Evolutionary conservation across 257 asterid species (phyloP).

Genomic region (Vinca minor): DNA sequence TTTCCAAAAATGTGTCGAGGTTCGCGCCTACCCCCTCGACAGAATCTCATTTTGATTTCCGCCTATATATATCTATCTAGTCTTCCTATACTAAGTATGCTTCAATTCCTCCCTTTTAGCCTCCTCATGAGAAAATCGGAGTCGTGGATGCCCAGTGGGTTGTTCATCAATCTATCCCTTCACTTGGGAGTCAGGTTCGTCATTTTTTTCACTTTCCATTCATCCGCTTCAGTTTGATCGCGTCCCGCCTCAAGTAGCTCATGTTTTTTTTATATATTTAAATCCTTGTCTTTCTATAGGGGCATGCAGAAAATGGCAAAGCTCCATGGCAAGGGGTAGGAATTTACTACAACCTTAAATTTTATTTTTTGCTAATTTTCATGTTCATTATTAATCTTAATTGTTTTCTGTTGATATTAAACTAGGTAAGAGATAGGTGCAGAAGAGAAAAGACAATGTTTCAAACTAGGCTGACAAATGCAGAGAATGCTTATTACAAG

Average conservation of each 20-base stretch:
- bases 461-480: slow-evolving; percentile 43
- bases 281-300: slow-evolving; percentile 34
- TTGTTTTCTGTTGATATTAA: neutral
- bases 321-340: slow-evolving; percentile 86
- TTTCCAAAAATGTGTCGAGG: slow-evolving; percentile 76
- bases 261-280: too few species aligned
- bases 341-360: neutral
- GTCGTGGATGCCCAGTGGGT: slow-evolving; percentile 88
- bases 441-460: slow-evolving; percentile 68
- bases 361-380: too few species aligned
- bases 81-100: slow-evolving; percentile 1
- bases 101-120: slow-evolving; percentile 27
- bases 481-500: slow-evolving; percentile 54
- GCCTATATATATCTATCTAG: neutral
- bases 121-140: slow-evolving; percentile 83
- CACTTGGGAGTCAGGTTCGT: slow-evolving; percentile 63
- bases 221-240: neutral
- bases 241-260: neutral
- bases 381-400: neutral
- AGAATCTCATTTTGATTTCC: too few species aligned
- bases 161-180: slow-evolving; percentile 73
- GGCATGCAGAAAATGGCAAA: slow-evolving; percentile 43
- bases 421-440: slow-evolving; percentile 67
- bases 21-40: slow-evolving; percentile 15
- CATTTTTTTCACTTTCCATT: neutral